phyloP scores from a whole-genome alignment of 1,139 yeast genomes.

The Saccharomyces hybrid region DNA sequence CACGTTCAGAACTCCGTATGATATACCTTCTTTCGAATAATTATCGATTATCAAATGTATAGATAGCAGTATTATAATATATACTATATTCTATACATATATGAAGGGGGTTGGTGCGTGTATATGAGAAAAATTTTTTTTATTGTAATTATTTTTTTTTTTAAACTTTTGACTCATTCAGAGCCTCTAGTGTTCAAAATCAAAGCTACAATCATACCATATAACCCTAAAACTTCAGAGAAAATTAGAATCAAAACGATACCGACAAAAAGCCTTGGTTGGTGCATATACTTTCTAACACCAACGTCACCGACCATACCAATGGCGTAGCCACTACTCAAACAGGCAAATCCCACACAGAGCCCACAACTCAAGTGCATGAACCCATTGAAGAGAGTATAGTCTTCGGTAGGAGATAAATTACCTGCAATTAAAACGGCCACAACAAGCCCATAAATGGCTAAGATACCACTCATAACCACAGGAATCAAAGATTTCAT shows the following conservation, averaged over 20 bases:
- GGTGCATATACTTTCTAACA: conserved; percentile 92
- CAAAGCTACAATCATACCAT: conserved; percentile 89
- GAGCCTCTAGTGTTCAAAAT: conserved; percentile 85
- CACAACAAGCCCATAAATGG: conserved; percentile 93
- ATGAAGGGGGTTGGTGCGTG: not conserved
- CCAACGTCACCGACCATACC: conserved; percentile 99
- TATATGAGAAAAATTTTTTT: not conserved
- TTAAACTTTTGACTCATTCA: conserved; percentile 28
- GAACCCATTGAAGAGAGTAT: conserved; percentile 87
- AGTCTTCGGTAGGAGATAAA: conserved; percentile 63
- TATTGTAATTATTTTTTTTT: not conserved
- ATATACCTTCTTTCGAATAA: not conserved
- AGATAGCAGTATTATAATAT: not conserved
- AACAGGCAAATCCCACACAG: conserved; percentile 91
- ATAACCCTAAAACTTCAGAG: conserved; percentile 94
- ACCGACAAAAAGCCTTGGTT: conserved; percentile 93
- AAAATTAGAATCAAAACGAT: conserved; percentile 88
- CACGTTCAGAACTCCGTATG: not conserved
- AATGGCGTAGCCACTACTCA: conserved; percentile 96
- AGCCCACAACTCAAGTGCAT: conserved; percentile 96
- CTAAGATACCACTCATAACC: conserved; percentile 95
- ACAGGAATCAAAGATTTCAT: conserved; percentile 88
- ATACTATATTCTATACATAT: not conserved
- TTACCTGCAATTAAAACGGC: conserved; percentile 94
- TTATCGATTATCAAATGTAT: conserved; percentile 2